phyloP scores from a whole-genome alignment of 257 asterid genomes.

The Nicotiana undulata region DNA sequence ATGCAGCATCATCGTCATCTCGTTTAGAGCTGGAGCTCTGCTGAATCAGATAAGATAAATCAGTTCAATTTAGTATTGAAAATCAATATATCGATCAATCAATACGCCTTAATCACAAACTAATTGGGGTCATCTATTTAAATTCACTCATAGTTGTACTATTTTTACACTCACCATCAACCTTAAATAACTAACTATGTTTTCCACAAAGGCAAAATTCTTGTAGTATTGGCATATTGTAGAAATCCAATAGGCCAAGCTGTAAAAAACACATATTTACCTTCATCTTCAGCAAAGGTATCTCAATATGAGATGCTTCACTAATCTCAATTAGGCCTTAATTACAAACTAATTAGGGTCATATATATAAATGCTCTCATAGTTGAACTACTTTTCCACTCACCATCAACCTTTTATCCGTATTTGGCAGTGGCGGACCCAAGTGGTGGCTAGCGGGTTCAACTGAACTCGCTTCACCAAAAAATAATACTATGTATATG shows the following conservation, averaged over 20 bases:
- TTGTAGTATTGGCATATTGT: background rate
- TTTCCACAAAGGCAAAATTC: background rate
- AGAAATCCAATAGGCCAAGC: background rate
- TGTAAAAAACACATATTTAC: constrained; percentile 13
- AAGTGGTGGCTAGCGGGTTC: too few relatives aligned
- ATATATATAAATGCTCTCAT: background rate
- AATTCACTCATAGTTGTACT: background rate
- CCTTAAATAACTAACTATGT: background rate
- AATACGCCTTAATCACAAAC: background rate
- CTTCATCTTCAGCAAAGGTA: constrained; percentile 72
- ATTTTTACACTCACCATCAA: background rate
- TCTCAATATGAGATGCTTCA: constrained; percentile 53
- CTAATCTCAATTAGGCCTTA: constrained; percentile 28
- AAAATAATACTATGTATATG: too few relatives aligned
- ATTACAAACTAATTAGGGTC: background rate
- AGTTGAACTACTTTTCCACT: background rate
- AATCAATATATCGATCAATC: background rate
- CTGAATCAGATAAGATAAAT: constrained; percentile 11
- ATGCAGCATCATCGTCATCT: constrained; percentile 24
- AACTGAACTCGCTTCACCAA: too few relatives aligned
- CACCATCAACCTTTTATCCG: background rate
- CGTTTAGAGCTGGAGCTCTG: constrained; percentile 31
- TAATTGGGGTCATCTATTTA: background rate
- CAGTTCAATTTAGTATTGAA: background rate
- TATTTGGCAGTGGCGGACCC: too few relatives aligned